Evolutionary conservation across 345 rosid species (phyloP).

Genomic region (Hypericum androsaemum): DNA sequence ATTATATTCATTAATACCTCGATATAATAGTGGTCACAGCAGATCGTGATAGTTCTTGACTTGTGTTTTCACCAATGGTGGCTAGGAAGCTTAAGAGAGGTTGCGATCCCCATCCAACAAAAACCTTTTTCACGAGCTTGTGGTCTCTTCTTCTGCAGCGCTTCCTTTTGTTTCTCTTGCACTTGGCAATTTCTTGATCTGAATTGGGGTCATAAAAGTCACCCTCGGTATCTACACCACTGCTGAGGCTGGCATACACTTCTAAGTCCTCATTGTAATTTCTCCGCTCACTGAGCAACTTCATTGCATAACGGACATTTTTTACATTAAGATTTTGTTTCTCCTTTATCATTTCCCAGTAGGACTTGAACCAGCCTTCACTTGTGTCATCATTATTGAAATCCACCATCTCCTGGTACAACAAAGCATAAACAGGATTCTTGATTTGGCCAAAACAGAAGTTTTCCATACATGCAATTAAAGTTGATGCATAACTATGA

Average conservation of each 20-base stretch:
- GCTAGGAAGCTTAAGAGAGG: slow-evolving; percentile 32
- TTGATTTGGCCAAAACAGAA: no score
- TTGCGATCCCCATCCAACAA: slow-evolving; percentile 50
- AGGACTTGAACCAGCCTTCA: slow-evolving; percentile 32
- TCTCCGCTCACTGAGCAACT: slow-evolving; percentile 15
- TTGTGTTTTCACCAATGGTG: slow-evolving; percentile 30
- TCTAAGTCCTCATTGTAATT: slow-evolving; percentile 2
- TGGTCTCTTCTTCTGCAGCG: background rate
- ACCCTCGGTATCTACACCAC: slow-evolving; percentile 12
- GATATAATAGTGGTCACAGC: slow-evolving; percentile 24
- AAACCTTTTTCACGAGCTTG: slow-evolving; percentile 20
- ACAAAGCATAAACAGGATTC: no score
- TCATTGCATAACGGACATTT: slow-evolving; percentile 21
- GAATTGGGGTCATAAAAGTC: background rate
- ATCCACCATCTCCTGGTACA: slow-evolving; percentile 17
- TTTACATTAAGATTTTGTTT: slow-evolving; percentile 25
- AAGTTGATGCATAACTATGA: no score
- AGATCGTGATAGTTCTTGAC: slow-evolving; percentile 23
- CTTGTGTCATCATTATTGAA: slow-evolving; percentile 25
- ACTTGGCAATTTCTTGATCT: background rate
- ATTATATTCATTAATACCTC: background rate
- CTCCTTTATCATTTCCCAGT: slow-evolving; percentile 36
- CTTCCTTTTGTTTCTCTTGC: slow-evolving; percentile 12
- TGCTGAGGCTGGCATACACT: slow-evolving; percentile 7
- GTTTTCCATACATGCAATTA: no score